phyloP scores from a whole-genome alignment of 768 basidiomycete genomes.

The Calocybe indica region DNA sequence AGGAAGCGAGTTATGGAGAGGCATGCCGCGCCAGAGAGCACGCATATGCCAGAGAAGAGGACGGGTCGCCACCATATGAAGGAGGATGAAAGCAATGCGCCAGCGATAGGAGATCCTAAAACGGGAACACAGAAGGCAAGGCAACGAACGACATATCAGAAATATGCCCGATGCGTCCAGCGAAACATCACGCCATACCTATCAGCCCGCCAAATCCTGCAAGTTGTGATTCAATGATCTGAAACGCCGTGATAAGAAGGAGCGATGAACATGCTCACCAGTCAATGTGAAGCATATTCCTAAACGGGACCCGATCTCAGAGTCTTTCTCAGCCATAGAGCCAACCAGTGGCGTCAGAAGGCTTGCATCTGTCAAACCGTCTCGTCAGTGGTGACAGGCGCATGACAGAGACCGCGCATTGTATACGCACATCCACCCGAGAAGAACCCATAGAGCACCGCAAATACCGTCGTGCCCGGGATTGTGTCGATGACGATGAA shows the following conservation, averaged over 20 bases:
- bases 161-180: neutral
- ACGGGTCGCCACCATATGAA: slow-evolving; percentile 58
- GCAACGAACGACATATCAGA: neutral
- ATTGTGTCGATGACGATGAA: slow-evolving; percentile 3
- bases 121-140: neutral
- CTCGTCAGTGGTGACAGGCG: neutral
- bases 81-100: slow-evolving; percentile 12
- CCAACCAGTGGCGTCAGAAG: slow-evolving; percentile 3
- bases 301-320: slow-evolving; percentile 1
- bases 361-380: neutral
- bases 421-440: slow-evolving; percentile 5
- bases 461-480: slow-evolving; percentile 2
- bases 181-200: slow-evolving; percentile 16
- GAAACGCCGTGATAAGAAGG: neutral
- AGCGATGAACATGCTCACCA: neutral
- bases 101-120: slow-evolving; percentile 4
- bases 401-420: neutral
- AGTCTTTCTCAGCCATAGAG: neutral
- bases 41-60: slow-evolving; percentile 43
- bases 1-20: slow-evolving; percentile 22
- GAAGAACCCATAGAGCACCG: slow-evolving; percentile 7
- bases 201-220: slow-evolving; percentile 35
- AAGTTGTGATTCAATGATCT: neutral
- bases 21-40: slow-evolving; percentile 21
- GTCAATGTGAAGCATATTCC: slow-evolving; percentile 1